Conservation (phyloP, 805 yeast genomes). For the Nakazawaea anatomiae region DNA sequence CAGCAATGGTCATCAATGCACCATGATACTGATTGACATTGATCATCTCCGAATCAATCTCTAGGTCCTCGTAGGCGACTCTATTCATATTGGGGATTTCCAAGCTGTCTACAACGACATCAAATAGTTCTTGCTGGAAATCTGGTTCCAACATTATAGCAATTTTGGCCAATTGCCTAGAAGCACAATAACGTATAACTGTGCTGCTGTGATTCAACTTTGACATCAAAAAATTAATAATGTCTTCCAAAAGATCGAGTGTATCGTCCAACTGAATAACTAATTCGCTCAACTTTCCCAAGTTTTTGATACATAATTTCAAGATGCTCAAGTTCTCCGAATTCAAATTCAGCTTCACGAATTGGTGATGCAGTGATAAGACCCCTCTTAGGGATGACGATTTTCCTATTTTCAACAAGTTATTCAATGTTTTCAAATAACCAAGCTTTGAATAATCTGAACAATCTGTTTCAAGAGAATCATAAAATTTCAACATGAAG, state of each 20-base stretch:
- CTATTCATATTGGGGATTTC: conserved; percentile 17
- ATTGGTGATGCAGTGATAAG: neutral
- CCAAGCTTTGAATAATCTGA: conserved; percentile 15
- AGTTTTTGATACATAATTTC: conserved; percentile 22
- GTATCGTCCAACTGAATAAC: conserved; percentile 16
- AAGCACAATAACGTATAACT: conserved; percentile 53
- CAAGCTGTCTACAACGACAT: conserved; percentile 26
- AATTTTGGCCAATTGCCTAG: conserved; percentile 59
- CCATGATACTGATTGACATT: conserved; percentile 51
- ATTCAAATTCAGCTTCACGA: neutral
- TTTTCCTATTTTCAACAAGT: conserved; percentile 16
- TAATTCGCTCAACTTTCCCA: conserved; percentile 33
- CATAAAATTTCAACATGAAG: conserved; percentile 22
- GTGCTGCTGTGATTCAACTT: conserved; percentile 46
- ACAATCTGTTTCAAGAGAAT: conserved; percentile 14
- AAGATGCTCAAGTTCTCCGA: conserved; percentile 11
- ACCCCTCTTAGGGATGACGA: neutral
- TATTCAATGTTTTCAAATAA: conserved; percentile 16
- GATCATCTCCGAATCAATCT: conserved; percentile 24
- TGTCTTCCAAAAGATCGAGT: conserved; percentile 37
- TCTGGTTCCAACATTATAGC: conserved; percentile 22
- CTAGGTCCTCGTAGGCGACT: conserved; percentile 5
- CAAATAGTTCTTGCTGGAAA: conserved; percentile 36
- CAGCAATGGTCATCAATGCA: conserved; percentile 51
- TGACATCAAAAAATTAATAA: conserved; percentile 41